Evolutionary conservation across 129 eudicot species (phyloP).

Genomic region (Escallonia herrerae): DNA sequence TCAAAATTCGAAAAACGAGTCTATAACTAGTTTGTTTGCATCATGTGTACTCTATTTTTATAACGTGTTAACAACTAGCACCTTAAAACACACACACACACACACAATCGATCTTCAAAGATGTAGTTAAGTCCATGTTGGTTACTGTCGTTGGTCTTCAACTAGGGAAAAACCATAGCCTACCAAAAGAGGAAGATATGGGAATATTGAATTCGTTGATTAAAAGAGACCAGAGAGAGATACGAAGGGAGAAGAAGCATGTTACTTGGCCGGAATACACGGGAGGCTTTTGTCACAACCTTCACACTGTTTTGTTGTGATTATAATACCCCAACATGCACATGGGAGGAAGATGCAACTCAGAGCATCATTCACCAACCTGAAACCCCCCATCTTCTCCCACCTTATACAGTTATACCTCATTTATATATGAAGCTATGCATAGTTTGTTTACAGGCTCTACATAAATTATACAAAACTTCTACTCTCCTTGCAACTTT

Average conservation of each 20-base stretch:
- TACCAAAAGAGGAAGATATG: neutral
- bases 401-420: neutral
- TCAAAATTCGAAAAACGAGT: too few species aligned
- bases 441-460: too few species aligned
- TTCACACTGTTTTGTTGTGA: conserved; percentile 8
- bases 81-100: neutral
- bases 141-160: too few species aligned
- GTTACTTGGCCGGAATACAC: conserved; percentile 28
- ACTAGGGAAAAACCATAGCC: too few species aligned
- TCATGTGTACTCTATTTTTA: neutral
- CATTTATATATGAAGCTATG: too few species aligned
- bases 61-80: neutral
- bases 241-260: conserved; percentile 7
- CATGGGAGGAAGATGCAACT: conserved; percentile 36
- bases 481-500: conserved; percentile 13
- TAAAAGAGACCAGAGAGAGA: neutral
- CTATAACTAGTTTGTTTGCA: too few species aligned
- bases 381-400: conserved; percentile 3
- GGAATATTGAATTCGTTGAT: neutral
- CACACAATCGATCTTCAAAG: too few species aligned
- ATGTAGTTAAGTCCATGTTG: too few species aligned
- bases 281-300: conserved; percentile 22
- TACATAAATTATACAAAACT: neutral
- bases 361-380: conserved; percentile 29
- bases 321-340: conserved; percentile 25